Base-by-base conservation (phyloP, 2,329 filamentous ascomycete genomes). In the Talaromyces sp. region DNA sequence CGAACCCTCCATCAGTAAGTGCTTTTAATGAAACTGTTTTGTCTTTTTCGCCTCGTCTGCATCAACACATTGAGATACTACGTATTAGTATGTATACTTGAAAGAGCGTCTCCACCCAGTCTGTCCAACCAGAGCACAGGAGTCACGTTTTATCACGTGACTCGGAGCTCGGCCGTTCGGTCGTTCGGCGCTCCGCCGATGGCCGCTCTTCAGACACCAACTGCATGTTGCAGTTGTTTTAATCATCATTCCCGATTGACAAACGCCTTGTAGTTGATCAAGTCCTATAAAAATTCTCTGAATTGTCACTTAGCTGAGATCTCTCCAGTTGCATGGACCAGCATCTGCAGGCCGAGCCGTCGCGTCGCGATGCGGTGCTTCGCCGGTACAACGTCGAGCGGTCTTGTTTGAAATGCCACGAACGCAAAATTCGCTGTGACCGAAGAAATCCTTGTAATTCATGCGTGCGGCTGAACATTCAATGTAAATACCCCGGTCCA, bases 361-460 rank as follows among this genome's bases (percentile, higher is more conserved):
- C 43, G 19, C 43, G 19, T 26, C 19, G 43, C 24, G 43, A 26
- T 21, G 19, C 43, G n/a, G 19, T 26, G 24, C 43, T 50, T 10
- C 43, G 43, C 24, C 59, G 59, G 3, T 61, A 61, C 56, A 54
- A 61, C 35, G 63, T 62, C n/a, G 62, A 62, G 24, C 62, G 62
- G 12, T 65, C 64, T 27, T 66, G 64, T 46, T 46, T 64, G 41
- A 62, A 59, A 43, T 66, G 64, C 46, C 62, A 66, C 54, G 58
- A 65, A 41, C 62, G 64, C 38, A 66, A 66, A 31, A 63, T 66
- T 26, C 62, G 61, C 12, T 66, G 64, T 50, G 54, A 59, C 51
- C 61, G 58, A 29, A 54, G 17, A 3, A 35, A 48, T 12, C 64
- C 64, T 12, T 66, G 64, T 54, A 31, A 62, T 38, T 52, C 61